phyloP scores from a whole-genome alignment of 2,329 filamentous ascomycete species.

The Penicillium sp. region DNA sequence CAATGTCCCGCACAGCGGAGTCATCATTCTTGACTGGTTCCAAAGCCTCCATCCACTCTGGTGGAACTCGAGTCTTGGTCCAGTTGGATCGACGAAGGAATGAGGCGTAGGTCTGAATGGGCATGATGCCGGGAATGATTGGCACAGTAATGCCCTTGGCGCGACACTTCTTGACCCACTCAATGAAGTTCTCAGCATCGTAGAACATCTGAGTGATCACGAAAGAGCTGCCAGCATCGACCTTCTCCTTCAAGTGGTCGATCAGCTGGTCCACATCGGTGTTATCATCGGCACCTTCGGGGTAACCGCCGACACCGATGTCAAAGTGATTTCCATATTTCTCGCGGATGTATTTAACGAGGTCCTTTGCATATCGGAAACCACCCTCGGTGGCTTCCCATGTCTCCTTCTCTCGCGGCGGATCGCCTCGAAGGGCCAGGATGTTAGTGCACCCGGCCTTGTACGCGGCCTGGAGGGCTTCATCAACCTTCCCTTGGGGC shows the following conservation, averaged over 20 bases:
- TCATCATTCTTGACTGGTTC: constrained; percentile 98
- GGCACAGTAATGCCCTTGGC: constrained; percentile 76
- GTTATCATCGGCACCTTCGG: constrained; percentile 92
- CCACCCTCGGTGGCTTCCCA: constrained; percentile 84
- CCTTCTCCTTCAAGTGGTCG: constrained; percentile 92
- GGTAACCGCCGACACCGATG: constrained; percentile 94
- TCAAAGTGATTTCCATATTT: constrained; percentile 87
- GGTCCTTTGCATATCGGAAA: constrained; percentile 86
- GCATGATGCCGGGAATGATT: constrained; percentile 84
- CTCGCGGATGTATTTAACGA: constrained; percentile 75
- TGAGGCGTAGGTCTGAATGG: constrained; percentile 89
- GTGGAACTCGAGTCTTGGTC: constrained; percentile 79
- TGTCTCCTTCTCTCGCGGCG: constrained; percentile 84
- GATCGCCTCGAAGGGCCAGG: constrained; percentile 84
- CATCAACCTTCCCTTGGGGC: constrained; percentile 85
- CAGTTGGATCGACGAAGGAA: constrained; percentile 87
- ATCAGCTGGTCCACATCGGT: constrained; percentile 77
- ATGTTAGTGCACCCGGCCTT: constrained; percentile 97
- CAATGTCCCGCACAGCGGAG: constrained; percentile 80
- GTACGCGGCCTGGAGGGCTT: constrained; percentile 80
- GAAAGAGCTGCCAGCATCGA: constrained; percentile 87
- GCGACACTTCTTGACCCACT: constrained; percentile 82
- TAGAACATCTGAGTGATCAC: constrained; percentile 99
- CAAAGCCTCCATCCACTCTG: constrained; percentile 70
- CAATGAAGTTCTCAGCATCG: constrained; percentile 88